Conservation (phyloP, 1,139 yeast species). For the Blastobotrys malaysiensis region DNA sequence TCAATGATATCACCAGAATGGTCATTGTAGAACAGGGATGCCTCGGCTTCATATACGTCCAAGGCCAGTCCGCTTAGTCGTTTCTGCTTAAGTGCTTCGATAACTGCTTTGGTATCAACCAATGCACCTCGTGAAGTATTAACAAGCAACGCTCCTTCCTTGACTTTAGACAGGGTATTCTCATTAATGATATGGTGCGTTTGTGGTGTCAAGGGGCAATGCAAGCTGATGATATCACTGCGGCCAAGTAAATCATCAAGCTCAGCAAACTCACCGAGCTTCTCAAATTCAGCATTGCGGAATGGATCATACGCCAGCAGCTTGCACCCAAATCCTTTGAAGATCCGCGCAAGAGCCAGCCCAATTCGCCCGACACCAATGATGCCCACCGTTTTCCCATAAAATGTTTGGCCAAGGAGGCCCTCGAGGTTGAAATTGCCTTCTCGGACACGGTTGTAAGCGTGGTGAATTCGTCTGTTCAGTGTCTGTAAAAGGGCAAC, state of each 20-base stretch:
- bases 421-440: conserved; percentile 26
- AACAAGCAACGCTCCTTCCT: conserved; percentile 55
- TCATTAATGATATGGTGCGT: conserved; percentile 54
- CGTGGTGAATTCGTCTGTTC: conserved; percentile 23
- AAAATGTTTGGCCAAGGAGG: conserved; percentile 37
- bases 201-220: conserved; percentile 50
- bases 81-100: conserved; percentile 58
- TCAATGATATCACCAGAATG: conserved; percentile 21
- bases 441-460: conserved; percentile 24
- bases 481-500: conserved; percentile 24
- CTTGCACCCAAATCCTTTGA: conserved; percentile 56
- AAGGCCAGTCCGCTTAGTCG: conserved; percentile 49
- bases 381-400: conserved; percentile 56
- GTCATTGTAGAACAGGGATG: conserved; percentile 21
- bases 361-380: conserved; percentile 75
- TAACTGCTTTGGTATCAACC: conserved; percentile 55
- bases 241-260: conserved; percentile 48
- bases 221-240: conserved; percentile 54
- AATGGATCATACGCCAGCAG: conserved; percentile 46
- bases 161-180: conserved; percentile 51
- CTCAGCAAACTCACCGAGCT: conserved; percentile 46
- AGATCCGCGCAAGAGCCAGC: conserved; percentile 54
- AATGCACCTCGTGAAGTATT: conserved; percentile 75
- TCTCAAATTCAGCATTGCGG: conserved; percentile 16
- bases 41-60: conserved; percentile 74